Conservation (phyloP, 2,329 filamentous ascomycete species). For the Knufia petricola region DNA sequence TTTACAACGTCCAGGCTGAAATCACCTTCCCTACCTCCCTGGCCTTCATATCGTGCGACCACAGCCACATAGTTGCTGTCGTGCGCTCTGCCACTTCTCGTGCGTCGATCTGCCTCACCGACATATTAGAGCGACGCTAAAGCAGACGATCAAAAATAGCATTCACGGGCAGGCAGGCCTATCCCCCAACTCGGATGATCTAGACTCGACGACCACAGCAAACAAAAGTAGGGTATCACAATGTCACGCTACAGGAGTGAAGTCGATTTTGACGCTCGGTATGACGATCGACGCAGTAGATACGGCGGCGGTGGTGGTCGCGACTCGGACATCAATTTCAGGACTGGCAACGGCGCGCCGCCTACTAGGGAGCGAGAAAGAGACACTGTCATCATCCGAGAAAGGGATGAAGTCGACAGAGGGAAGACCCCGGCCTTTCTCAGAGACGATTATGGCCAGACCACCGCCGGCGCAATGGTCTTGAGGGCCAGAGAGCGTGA, state of each 20-base stretch:
- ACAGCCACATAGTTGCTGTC: not conserved
- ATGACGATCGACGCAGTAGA: slow-evolving; percentile 41
- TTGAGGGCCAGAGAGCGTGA: slow-evolving; percentile 26
- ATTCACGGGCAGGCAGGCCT: no score
- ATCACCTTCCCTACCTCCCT: not conserved
- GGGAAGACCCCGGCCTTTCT: slow-evolving; percentile 27
- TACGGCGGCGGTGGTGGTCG: slow-evolving; percentile 38
- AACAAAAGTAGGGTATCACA: slow-evolving; percentile 4
- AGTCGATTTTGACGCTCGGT: slow-evolving; percentile 33
- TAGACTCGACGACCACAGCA: no score
- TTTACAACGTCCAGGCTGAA: no score
- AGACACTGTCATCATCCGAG: slow-evolving; percentile 22
- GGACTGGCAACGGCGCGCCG: slow-evolving; percentile 34
- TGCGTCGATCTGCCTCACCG: no score
- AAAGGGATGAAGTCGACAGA: slow-evolving; percentile 10
- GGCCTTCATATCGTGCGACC: not conserved
- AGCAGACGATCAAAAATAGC: no score
- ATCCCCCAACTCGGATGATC: no score
- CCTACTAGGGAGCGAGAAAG: slow-evolving; percentile 33
- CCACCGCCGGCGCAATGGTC: slow-evolving; percentile 26
- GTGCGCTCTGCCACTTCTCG: not conserved
- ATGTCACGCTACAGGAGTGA: slow-evolving; percentile 35
- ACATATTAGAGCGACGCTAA: no score
- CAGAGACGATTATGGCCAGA: slow-evolving; percentile 27
- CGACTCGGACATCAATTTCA: slow-evolving; percentile 39